Percentiles rank a stretch among this genome's conserved stretches.
Evolutionary conservation across 495 filamentous ascomycete genomes (phyloP).

Genomic region (Staphylotrichum tortipilum): DNA sequence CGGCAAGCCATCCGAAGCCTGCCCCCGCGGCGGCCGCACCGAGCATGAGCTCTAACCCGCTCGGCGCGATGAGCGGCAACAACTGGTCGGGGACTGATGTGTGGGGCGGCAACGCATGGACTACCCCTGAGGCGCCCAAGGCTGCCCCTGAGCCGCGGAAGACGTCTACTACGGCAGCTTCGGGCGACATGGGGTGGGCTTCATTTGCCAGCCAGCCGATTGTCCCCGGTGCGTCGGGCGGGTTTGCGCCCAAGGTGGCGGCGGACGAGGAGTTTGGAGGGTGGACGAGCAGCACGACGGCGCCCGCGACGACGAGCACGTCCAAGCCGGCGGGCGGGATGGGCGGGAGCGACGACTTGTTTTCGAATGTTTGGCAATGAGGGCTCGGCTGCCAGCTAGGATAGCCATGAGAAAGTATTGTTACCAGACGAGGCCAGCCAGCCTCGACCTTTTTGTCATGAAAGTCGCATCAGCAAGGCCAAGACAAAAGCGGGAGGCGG

Average conservation of each 20-base stretch:
- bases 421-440: background rate
- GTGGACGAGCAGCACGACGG: constrained; percentile 63
- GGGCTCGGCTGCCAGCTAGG: background rate
- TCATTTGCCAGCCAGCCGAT: constrained; percentile 46
- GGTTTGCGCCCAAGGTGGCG: constrained; percentile 56
- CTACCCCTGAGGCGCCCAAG: constrained; percentile 36
- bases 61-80: constrained; percentile 31
- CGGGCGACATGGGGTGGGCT: constrained; percentile 51
- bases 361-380: constrained; percentile 89
- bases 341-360: constrained; percentile 70
- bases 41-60: constrained; percentile 15
- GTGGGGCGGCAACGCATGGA: constrained; percentile 52
- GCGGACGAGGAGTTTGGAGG: constrained; percentile 91
- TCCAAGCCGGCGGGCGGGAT: constrained; percentile 45
- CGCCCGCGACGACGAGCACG: constrained; percentile 27
- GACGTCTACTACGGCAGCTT: constrained; percentile 23
- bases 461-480: background rate
- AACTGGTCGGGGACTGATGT: constrained; percentile 42
- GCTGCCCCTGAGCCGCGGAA: constrained; percentile 24
- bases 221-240: constrained; percentile 42
- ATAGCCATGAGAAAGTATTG: background rate
- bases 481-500: background rate
- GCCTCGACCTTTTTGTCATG: background rate
- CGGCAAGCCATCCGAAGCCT: constrained; percentile 41
- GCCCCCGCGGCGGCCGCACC: constrained; percentile 33